Evolutionary conservation across 768 basidiomycete genomes (phyloP).

Genomic region (Tricholoma flavovirens): DNA sequence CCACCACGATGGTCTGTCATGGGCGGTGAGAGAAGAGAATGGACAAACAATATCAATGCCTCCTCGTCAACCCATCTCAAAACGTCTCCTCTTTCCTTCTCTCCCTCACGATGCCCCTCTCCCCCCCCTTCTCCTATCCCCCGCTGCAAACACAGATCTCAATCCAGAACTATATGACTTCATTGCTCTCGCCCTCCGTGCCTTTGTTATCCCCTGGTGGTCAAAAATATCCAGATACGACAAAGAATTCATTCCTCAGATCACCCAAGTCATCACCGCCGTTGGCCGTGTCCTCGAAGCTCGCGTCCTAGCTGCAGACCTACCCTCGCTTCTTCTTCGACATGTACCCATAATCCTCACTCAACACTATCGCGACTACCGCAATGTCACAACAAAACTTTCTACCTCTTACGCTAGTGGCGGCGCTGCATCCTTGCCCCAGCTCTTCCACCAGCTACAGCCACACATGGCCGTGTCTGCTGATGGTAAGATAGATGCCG

Average conservation of each 20-base stretch:
- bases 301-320: slow-evolving; percentile 48
- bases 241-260: slow-evolving; percentile 73
- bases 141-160: slow-evolving; percentile 45
- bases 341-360: slow-evolving; percentile 62
- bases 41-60: slow-evolving; percentile 10
- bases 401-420: slow-evolving; percentile 67
- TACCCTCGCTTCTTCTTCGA: slow-evolving; percentile 54
- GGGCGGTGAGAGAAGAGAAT: slow-evolving; percentile 1
- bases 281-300: slow-evolving; percentile 58
- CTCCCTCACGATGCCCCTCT: slow-evolving; percentile 40
- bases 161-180: slow-evolving; percentile 71
- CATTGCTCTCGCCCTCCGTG: slow-evolving; percentile 72
- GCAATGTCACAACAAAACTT: slow-evolving; percentile 55
- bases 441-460: slow-evolving; percentile 76
- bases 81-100: slow-evolving; percentile 62
- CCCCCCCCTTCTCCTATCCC: slow-evolving; percentile 25
- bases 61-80: slow-evolving; percentile 29
- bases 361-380: slow-evolving; percentile 78
- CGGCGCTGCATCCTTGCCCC: slow-evolving; percentile 53
- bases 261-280: slow-evolving; percentile 51
- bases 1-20: slow-evolving; percentile 10
- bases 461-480: slow-evolving; percentile 75
- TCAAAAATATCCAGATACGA: slow-evolving; percentile 77
- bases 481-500: slow-evolving; percentile 61
- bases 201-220: slow-evolving; percentile 84